Percentiles rank a stretch among this genome's conserved stretches.
phyloP scores from a whole-genome alignment of 108 stramenopile genomes.

The Fistulifera pelliculosa region DNA sequence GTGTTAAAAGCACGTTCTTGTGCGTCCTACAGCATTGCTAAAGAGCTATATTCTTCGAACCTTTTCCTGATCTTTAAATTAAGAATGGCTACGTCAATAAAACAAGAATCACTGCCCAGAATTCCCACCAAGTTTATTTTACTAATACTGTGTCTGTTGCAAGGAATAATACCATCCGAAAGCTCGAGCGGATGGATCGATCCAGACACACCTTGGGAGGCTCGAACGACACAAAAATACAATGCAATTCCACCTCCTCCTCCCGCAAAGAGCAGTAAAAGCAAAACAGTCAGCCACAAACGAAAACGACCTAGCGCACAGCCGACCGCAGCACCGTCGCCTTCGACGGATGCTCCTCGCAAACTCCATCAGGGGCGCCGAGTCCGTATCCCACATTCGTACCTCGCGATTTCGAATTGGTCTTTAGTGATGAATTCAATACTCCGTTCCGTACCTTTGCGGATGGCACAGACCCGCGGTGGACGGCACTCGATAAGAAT shows the following conservation, averaged over 20 bases:
- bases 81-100: no score
- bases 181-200: constrained; percentile 78
- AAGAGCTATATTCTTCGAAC: no score
- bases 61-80: no score
- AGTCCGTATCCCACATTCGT: constrained; percentile 30
- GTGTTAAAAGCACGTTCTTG: no score
- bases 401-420: constrained; percentile 44
- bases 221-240: constrained; percentile 27
- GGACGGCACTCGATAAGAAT: constrained; percentile 96
- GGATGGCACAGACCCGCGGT: constrained; percentile 91
- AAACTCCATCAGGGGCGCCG: constrained; percentile 25
- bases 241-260: constrained; percentile 15
- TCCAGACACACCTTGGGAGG: constrained; percentile 78
- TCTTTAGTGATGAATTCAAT: constrained; percentile 95
- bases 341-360: constrained; percentile 10
- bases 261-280: neutral
- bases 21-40: no score
- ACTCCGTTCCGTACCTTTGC: constrained; percentile 61
- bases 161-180: neutral
- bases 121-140: no score
- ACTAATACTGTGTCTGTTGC: no score
- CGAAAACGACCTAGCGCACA: constrained; percentile 13
- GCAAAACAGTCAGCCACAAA: constrained; percentile 9
- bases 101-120: no score
- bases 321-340: constrained; percentile 24